Conservation (phyloP, 2,329 filamentous ascomycete species). For the Fusarium marasasianum region DNA sequence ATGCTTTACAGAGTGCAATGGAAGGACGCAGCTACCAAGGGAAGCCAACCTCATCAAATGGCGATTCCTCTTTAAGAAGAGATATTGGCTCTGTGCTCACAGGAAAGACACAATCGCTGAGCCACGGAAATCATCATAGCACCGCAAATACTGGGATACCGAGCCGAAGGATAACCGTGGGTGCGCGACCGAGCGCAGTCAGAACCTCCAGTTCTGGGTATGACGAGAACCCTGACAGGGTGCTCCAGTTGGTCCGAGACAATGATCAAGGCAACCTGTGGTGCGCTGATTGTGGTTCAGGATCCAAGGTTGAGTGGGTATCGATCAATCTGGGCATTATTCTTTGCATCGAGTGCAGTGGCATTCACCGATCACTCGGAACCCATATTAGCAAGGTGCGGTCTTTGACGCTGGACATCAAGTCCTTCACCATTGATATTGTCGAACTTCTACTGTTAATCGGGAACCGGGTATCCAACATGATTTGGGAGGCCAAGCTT, state of each 20-base stretch:
- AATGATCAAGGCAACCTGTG: conserved; percentile 91
- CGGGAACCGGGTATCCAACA: conserved; percentile 94
- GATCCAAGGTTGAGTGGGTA: conserved; percentile 96
- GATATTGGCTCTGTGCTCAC: conserved; percentile 94
- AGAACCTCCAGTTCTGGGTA: conserved; percentile 75
- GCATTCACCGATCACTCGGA: conserved; percentile 93
- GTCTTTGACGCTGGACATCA: conserved; percentile 93
- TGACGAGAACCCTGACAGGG: conserved; percentile 84
- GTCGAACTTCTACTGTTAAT: conserved; percentile 91
- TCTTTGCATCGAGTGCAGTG: conserved; percentile 96
- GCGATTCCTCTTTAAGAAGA: conserved; percentile 71
- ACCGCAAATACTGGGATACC: conserved; percentile 65
- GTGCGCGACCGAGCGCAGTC: conserved; percentile 79
- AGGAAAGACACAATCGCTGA: conserved; percentile 83
- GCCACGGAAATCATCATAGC: conserved; percentile 62
- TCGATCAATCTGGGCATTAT: conserved; percentile 98
- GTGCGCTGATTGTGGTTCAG: conserved; percentile 94
- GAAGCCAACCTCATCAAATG: conserved; percentile 54
- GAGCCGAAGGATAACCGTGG: conserved; percentile 87
- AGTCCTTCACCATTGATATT: conserved; percentile 96
- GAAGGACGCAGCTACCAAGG: conserved; percentile 76
- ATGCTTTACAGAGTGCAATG: conserved; percentile 93
- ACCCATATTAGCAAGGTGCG: conserved; percentile 98
- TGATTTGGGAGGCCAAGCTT: conserved; percentile 91
- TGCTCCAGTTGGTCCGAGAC: conserved; percentile 87